phyloP scores from a whole-genome alignment of 805 yeast genomes.

The Saccharomycopsis amapae region DNA sequence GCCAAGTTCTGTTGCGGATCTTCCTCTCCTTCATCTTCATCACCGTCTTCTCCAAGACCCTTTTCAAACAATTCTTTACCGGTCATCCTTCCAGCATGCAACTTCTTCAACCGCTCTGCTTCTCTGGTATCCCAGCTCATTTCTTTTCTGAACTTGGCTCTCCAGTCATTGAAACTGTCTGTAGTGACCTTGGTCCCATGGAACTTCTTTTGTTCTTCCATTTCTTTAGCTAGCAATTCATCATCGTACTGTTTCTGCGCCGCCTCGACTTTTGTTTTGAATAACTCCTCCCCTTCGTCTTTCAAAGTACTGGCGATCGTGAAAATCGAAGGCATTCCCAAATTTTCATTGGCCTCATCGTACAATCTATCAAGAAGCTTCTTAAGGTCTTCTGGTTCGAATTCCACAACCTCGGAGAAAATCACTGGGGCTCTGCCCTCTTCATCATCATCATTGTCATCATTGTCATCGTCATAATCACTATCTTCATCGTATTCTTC shows the following conservation, averaged over 20 bases:
- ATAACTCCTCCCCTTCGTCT: slow-evolving; percentile 69
- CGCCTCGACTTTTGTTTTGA: slow-evolving; percentile 46
- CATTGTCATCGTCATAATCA: slow-evolving; percentile 42
- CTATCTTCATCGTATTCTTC: slow-evolving; percentile 32
- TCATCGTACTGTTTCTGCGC: slow-evolving; percentile 54
- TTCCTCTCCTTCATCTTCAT: slow-evolving; percentile 34
- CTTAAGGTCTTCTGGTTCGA: slow-evolving; percentile 42
- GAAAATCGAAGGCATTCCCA: slow-evolving; percentile 91
- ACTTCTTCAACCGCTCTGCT: slow-evolving; percentile 41
- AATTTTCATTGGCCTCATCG: slow-evolving; percentile 63
- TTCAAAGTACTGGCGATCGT: slow-evolving; percentile 70
- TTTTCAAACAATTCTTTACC: slow-evolving; percentile 87
- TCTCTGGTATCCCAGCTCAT: slow-evolving; percentile 59
- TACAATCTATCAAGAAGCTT: slow-evolving; percentile 35
- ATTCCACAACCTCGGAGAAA: slow-evolving; percentile 50
- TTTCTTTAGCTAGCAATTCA: slow-evolving; percentile 56
- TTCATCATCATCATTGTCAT: slow-evolving; percentile 35
- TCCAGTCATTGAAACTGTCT: slow-evolving; percentile 71
- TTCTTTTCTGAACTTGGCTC: slow-evolving; percentile 62
- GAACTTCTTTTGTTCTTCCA: slow-evolving; percentile 83
- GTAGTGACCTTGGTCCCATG: slow-evolving; percentile 82
- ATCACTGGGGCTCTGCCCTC: slow-evolving; percentile 37
- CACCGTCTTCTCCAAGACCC: slow-evolving; percentile 74
- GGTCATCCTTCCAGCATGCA: slow-evolving; percentile 71
- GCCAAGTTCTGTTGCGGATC: too few relatives aligned